Percentiles rank a stretch among this genome's conserved stretches.
Evolutionary conservation across 805 yeast genomes (phyloP).

Genomic region (Phaffomyces antillensis): DNA sequence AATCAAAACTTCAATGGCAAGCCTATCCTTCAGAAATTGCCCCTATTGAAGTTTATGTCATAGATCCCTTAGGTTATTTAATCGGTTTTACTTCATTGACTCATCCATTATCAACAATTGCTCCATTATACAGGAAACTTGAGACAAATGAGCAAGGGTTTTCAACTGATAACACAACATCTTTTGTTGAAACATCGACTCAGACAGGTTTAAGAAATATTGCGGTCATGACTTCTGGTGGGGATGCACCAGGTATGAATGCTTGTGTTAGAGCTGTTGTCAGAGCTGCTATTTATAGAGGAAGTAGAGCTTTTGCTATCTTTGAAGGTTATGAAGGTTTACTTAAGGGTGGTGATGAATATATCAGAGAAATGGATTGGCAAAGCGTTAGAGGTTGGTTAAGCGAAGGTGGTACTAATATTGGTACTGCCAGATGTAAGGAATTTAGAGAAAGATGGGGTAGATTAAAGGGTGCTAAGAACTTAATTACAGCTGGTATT

Average conservation of each 20-base stretch:
- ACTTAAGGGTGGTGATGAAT: slow-evolving; percentile 67
- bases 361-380: slow-evolving; percentile 62
- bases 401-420: slow-evolving; percentile 66
- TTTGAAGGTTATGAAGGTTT: slow-evolving; percentile 94
- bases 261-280: slow-evolving; percentile 93
- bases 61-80: slow-evolving; percentile 80
- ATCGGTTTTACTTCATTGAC: slow-evolving; percentile 67
- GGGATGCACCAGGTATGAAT: slow-evolving; percentile 98
- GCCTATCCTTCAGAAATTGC: slow-evolving; percentile 63
- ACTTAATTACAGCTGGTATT: slow-evolving; percentile 63
- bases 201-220: slow-evolving; percentile 35
- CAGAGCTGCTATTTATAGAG: slow-evolving; percentile 77
- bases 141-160: not conserved
- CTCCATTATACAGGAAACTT: slow-evolving; percentile 24
- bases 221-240: slow-evolving; percentile 97
- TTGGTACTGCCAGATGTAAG: slow-evolving; percentile 71
- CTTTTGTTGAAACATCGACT: slow-evolving; percentile 4
- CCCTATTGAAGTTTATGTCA: slow-evolving; percentile 67
- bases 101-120: slow-evolving; percentile 49
- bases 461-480: slow-evolving; percentile 53
- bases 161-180: slow-evolving; percentile 16
- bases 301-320: slow-evolving; percentile 86
- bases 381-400: slow-evolving; percentile 67
- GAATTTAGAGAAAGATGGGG: slow-evolving; percentile 64
- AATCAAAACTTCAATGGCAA: slow-evolving; percentile 34